Base-by-base conservation (phyloP, 768 basidiomycete species). In the Cubamyces sp. region DNA sequence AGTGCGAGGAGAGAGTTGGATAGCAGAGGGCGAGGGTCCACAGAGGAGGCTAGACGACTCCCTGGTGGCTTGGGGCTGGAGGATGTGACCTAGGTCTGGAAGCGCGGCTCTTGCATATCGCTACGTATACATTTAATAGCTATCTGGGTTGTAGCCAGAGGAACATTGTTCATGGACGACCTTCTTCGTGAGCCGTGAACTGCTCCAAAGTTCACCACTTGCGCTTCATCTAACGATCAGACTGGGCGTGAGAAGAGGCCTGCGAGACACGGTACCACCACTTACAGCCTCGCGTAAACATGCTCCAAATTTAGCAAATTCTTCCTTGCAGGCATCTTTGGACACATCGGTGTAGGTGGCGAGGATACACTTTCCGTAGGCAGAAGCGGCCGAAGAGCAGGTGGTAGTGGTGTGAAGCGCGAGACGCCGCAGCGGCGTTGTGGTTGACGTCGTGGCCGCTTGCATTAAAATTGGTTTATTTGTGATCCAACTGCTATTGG, bases 291-390 rank as follows among this genome's bases (percentile, higher is more conserved):
- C 79, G 49, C 87, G 85, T 34, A 99, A 75, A 73, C 96, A 99
- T 34, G 83, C 79, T 42, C 87, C 89, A 74, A 98, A 99, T 65
- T 84, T 84, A 14, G 79, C 79, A 64, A 97, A 98, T 74, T 98
- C 94, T 2, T 83, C 82, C 53, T 84, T 84, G 77, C 96, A 99
- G 68, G 86, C 84, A 67, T 92, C 91, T 73, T 90, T 90, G 62
- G 79, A 84, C 5, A 94, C 88, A 64, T 98, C 96, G 28, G 85
- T 85, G 74, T 97, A 96, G 4, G 84, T 84, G 1, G 85, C 83
- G 28, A 90, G 78, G 48, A 98, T 87, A 75, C 96, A 99, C 78
- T 89, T 89, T 23, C 94, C 96, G 72, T 99, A 99, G 5, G 76
- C 79, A 3, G 84, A 74, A 26, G 95, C 94, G 70, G 94, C 84